Conservation (phyloP, 2,329 filamentous ascomycete genomes). For the Madurella mycetomatis region DNA sequence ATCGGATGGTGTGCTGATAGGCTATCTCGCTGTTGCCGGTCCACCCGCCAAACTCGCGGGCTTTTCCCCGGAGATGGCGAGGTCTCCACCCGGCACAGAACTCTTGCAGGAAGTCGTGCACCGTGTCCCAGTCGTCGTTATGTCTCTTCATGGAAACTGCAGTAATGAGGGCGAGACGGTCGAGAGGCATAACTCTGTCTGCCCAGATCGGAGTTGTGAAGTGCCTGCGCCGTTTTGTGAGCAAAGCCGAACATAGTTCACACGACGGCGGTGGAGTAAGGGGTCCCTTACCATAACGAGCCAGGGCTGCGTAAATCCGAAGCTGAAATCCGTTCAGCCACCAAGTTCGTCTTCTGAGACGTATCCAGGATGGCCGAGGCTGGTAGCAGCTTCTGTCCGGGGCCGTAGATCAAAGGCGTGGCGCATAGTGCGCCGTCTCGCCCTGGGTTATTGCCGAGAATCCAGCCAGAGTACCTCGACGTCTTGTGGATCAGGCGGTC, state of each 20-base stretch:
- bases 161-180: constrained; percentile 1
- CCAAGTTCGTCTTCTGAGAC: not conserved
- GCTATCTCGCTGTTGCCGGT: not conserved
- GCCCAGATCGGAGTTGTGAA: not conserved
- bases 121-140: not conserved
- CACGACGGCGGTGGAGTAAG: not conserved
- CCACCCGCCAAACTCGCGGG: not conserved
- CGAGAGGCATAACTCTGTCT: not conserved
- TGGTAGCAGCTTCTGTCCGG: not conserved
- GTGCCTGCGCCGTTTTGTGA: not conserved
- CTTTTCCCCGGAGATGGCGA: not conserved
- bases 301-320: not conserved
- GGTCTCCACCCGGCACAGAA: constrained; percentile 3
- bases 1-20: constrained; percentile 6
- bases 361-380: not conserved
- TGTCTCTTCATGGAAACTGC: not conserved
- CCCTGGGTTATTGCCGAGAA: not conserved
- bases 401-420: constrained; percentile 1
- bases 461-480: constrained; percentile 1
- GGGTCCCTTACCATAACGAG: not conserved
- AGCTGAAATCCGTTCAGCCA: not conserved
- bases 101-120: not conserved
- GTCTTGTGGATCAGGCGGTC: not conserved
- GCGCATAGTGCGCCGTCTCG: not conserved
- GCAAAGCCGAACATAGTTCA: not conserved